A percentile compares a stretch with the other conserved stretches of the same genome.
phyloP scores from a whole-genome alignment of 495 filamentous ascomycete species.

The Aspergillus homomorphus region DNA sequence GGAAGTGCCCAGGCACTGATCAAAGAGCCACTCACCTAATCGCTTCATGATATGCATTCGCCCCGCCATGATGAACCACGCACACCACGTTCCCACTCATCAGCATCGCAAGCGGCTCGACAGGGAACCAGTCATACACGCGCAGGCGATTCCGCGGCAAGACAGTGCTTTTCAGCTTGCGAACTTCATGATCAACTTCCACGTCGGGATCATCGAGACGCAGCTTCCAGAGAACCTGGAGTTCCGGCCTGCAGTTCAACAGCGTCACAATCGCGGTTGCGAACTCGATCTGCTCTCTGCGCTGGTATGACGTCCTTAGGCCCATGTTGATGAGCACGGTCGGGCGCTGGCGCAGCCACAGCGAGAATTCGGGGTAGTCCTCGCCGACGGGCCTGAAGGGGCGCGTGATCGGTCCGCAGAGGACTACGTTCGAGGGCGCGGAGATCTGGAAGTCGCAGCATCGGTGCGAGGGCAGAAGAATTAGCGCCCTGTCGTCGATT shows the following conservation, averaged over 20 bases:
- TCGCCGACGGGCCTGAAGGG: conserved; percentile 12
- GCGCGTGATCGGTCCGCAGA: conserved; percentile 25
- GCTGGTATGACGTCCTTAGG: conserved; percentile 12
- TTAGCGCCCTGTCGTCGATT: conserved; percentile 1
- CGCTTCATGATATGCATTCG: conserved; percentile 44
- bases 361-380: conserved; percentile 28
- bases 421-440: conserved; percentile 11
- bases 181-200: neutral
- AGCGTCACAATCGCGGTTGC: conserved; percentile 33
- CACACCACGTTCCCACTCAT: conserved; percentile 33
- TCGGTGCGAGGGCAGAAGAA: conserved; percentile 11
- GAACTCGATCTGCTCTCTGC: conserved; percentile 25
- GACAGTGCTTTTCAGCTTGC: neutral
- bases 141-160: conserved; percentile 17
- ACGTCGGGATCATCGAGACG: conserved; percentile 8
- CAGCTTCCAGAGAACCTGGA: conserved; percentile 48
- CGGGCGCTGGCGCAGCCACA: conserved; percentile 31
- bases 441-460: conserved; percentile 19
- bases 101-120: conserved; percentile 37
- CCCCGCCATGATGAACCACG: conserved; percentile 44
- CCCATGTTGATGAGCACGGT: conserved; percentile 44
- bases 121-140: conserved; percentile 35
- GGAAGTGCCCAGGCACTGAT: neutral
- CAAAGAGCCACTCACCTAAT: conserved; percentile 25
- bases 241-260: conserved; percentile 16